Evolutionary conservation across 208 protist genomes (phyloP), one percentile per base, ranked within the genome.

Genomic region (Leishmania gerbilli): DNA sequence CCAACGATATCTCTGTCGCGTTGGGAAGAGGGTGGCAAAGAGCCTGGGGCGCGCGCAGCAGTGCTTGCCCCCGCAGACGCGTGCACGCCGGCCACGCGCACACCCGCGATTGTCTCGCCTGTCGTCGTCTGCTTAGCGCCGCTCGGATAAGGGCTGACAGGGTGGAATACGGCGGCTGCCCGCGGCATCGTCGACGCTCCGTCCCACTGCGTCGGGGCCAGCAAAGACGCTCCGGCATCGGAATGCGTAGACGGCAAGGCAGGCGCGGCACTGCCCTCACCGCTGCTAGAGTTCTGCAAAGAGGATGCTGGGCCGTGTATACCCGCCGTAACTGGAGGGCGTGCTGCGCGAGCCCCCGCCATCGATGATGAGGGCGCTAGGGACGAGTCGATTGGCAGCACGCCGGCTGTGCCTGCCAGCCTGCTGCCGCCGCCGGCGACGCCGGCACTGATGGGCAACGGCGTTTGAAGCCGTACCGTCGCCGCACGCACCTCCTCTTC

Each of bases 401-500:
- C 37, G 8, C 60, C 15, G 77, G 15, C 45, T 45, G 42, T 17
- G 42, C 42, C 47, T 27, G n/a, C 27, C 45, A 42, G 47, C 71
- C 49, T 31, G 71, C 49, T 75, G 71, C n/a, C 49, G 49, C 42
- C 49, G n/a, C 8, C 51, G 9, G 62, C 13, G n/a, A 45, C 21
- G 31, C 51, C 40, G 3, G 15, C 49, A 9, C 15, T n/a, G 31
- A 55, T 31, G 2, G 51, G 27, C n/a, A 62, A 76, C 31, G 53
- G 24, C 6, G 51, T 47, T 17, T 58, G 72, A 17, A 60, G 72
- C 72, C 27, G 51, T n/a, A 31, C 51, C 53, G 72, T 31, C 51
- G 31, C 51, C 4, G 47, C 55, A 65, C 74, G 56, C 56, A 34
- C 56, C 74, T 42, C 74, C 74, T 77, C 74, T 21, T 51, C 74